These are phyloP conservation scores for Astrothelium macrocarpum DNA, from an alignment of 495 filamentous ascomycete genomes.

Conservation along the genomic window DNA sequence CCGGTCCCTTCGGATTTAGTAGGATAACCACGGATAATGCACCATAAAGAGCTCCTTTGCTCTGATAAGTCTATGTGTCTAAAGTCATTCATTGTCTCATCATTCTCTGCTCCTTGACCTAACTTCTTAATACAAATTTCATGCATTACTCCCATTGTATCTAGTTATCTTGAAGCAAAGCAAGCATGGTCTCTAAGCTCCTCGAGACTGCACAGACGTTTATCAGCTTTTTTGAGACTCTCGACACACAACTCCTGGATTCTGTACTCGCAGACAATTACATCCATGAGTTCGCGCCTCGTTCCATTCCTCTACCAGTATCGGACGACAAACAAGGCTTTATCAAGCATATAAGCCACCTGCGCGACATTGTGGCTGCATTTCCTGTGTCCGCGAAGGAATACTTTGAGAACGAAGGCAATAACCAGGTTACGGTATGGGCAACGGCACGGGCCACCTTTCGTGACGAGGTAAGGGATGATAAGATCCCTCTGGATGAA, in stretches of 20 bases:
- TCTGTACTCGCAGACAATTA: conserved; percentile 3
- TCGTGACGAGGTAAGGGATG: conserved; percentile 4
- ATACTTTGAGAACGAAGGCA: conserved; percentile 6
- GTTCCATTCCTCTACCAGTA: not conserved
- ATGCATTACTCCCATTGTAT: too few species aligned
- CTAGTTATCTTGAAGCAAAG: too few species aligned
- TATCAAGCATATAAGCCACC: not conserved
- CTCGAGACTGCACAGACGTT: conserved; percentile 3
- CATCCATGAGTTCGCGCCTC: not conserved
- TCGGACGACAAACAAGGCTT: not conserved
- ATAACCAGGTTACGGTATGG: not conserved
- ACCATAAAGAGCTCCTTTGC: not conserved
- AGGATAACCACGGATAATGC: not conserved
- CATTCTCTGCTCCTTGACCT: not conserved
- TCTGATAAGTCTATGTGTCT: not conserved
- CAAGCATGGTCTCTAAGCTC: not conserved
- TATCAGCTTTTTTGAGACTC: not conserved
- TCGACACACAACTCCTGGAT: not conserved
- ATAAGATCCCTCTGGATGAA: not conserved
- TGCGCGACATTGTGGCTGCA: not conserved
- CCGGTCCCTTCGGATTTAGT: not conserved
- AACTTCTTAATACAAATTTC: not conserved
- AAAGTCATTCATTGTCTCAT: not conserved
- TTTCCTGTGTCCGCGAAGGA: conserved; percentile 4
- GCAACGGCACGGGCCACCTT: not conserved